Conservation (phyloP, 768 basidiomycete genomes). For the Grammothele lineata region DNA sequence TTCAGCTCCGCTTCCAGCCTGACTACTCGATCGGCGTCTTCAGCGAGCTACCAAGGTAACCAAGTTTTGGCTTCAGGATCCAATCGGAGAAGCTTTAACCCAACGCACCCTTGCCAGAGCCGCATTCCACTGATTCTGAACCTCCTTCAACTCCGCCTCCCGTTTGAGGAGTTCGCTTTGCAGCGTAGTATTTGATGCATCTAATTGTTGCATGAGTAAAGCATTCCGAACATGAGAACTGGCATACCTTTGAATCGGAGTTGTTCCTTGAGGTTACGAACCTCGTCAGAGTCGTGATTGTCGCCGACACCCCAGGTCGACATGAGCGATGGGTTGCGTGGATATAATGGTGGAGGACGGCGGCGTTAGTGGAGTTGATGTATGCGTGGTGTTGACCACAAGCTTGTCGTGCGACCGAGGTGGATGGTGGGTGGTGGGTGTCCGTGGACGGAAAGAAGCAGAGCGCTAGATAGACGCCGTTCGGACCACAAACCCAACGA, state of each 20-base stretch:
- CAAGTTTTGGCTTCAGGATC: slow-evolving; percentile 4
- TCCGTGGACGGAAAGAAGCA: too few species aligned
- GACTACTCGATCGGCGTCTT: slow-evolving; percentile 53
- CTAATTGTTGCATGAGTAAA: slow-evolving; percentile 20
- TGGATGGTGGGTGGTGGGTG: too few species aligned
- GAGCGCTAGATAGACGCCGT: too few species aligned
- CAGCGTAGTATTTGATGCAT: slow-evolving; percentile 33
- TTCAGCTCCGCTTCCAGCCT: slow-evolving; percentile 49
- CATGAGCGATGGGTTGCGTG: too few species aligned
- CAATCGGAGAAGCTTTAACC: background rate
- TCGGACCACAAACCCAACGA: too few species aligned
- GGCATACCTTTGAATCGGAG: slow-evolving; percentile 31
- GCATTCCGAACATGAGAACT: background rate
- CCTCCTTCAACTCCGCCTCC: slow-evolving; percentile 32
- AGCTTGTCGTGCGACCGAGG: too few species aligned
- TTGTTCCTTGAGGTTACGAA: slow-evolving; percentile 32
- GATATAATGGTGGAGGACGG: background rate
- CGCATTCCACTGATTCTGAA: slow-evolving; percentile 31
- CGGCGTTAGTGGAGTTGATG: background rate
- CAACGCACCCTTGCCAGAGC: slow-evolving; percentile 32
- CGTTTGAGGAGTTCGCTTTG: slow-evolving; percentile 32
- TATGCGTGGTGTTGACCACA: too few species aligned
- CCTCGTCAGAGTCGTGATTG: slow-evolving; percentile 36
- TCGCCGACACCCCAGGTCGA: slow-evolving; percentile 36
- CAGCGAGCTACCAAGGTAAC: slow-evolving; percentile 51